Conservation (phyloP, 202 grass and related monocot genomes). For the Dendrocalamus latiflorus region DNA sequence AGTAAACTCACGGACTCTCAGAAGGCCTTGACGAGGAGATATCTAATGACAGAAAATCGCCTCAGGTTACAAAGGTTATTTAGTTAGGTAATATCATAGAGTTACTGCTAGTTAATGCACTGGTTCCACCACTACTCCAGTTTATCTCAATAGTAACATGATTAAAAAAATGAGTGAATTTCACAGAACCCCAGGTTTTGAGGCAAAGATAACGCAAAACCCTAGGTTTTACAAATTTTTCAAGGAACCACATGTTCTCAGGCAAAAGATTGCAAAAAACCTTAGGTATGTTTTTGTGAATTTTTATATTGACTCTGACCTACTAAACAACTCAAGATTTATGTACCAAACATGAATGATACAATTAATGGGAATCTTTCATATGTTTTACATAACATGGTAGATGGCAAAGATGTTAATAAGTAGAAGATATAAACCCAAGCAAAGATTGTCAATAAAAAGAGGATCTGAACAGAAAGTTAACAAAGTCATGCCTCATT, state of each 20-base stretch:
- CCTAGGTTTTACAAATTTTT: too few species aligned
- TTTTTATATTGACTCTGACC: neutral
- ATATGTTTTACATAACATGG: neutral
- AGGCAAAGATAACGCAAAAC: too few species aligned
- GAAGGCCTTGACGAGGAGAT: slow-evolving; percentile 89
- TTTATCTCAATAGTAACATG: slow-evolving; percentile 1
- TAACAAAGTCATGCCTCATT: slow-evolving; percentile 61
- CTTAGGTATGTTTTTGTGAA: neutral
- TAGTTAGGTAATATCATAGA: too few species aligned
- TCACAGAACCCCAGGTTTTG: too few species aligned
- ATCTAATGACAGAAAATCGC: slow-evolving; percentile 47
- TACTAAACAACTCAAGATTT: slow-evolving; percentile 4
- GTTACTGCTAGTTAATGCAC: slow-evolving; percentile 3
- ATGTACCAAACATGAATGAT: slow-evolving; percentile 2
- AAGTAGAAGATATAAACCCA: neutral
- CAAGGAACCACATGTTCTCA: too few species aligned
- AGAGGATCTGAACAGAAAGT: slow-evolving; percentile 2
- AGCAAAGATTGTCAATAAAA: neutral
- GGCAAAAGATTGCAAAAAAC: too few species aligned
- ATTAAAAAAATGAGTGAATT: neutral
- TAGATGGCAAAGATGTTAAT: neutral
- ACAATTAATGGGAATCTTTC: neutral
- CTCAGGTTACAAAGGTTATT: neutral
- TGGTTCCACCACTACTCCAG: neutral
- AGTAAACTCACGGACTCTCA: slow-evolving; percentile 85